Base-by-base conservation (phyloP, 768 basidiomycete genomes). In the Sarcomyxa edulis region DNA sequence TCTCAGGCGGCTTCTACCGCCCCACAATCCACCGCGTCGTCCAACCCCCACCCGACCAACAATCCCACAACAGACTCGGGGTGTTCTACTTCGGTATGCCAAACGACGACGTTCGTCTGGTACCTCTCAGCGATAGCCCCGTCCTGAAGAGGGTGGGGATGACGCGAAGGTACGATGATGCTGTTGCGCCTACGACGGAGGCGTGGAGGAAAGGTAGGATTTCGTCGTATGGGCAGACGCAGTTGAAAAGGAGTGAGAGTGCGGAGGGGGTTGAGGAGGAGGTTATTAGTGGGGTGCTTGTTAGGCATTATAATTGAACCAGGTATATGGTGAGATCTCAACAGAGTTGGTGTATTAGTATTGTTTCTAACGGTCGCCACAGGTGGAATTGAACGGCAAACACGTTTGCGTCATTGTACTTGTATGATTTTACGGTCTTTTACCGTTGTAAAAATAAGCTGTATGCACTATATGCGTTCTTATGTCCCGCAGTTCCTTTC, bases 21-120 rank as follows among this genome's bases (percentile, higher is more conserved):
- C 67, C 64, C 11, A 72, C 71, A 0, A 70, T 72, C 35, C 72
- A 74, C 53, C 71, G 72, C 31, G 74, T 76, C 19, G 55, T 66
- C 30, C 72, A 72, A 43, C 74, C 72, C 2, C 74, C 74, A 2
- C 32, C 40, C 0, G 70, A 72, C 46, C 74, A 76, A 44, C 62
- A 55, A 8, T 55, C 52, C 20, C 53, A 56, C 32, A 52, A 62
- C 8, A 67, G 74, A n/a, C 56, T 75, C 2, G 71, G 73, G 7
- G 58, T 62, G 5, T 71, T 71, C 50, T 72, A 71, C 47, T 74
- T 76, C 44, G 51, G 50, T 12, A 53, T 68, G 44, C 49, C 65
- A 4, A 58, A 74, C 46, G 72, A 74, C 48, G 52, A 66, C 19
- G 59, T 67, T 12, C 55, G 51, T 27, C 58, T 74, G n/a, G 44